Conservation (phyloP, 2,329 filamentous ascomycete species). For the Xylaria sp. region DNA sequence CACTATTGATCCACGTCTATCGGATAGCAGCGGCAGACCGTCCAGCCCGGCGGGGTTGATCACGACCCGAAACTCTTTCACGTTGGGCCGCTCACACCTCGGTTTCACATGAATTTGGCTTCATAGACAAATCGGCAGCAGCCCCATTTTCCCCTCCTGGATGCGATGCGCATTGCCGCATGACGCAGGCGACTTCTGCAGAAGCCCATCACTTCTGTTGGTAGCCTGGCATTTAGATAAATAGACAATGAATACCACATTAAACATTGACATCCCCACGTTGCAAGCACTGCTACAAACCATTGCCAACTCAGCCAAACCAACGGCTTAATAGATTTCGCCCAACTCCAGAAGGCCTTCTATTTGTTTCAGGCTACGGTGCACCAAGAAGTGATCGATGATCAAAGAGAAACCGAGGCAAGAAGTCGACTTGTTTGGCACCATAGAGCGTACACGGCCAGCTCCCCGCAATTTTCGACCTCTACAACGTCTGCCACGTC, state of each 20-base stretch:
- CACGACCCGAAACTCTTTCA: not conserved
- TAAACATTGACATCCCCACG: constrained; percentile 8
- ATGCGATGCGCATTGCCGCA: constrained; percentile 6
- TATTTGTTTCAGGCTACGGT: not conserved
- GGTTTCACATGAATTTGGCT: not conserved
- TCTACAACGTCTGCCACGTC: constrained; percentile 18
- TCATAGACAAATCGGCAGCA: constrained; percentile 16
- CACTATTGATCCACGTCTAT: constrained; percentile 16
- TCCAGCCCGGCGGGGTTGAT: not conserved
- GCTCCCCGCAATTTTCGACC: constrained; percentile 12
- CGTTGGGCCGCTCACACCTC: not conserved
- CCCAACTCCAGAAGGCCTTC: not conserved
- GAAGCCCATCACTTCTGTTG: constrained; percentile 13
- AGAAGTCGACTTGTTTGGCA: not conserved
- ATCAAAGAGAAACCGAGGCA: not conserved
- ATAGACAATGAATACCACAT: constrained; percentile 9
- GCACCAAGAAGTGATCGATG: not conserved
- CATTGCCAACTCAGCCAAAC: constrained; percentile 23
- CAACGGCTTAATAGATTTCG: not conserved
- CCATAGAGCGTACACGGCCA: not conserved
- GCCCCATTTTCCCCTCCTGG: not conserved
- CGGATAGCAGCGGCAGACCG: not conserved
- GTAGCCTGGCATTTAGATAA: constrained; percentile 13
- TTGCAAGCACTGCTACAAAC: constrained; percentile 10
- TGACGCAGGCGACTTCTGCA: constrained; percentile 1